phyloP scores from a whole-genome alignment of 345 rosid species.

The Aethionema arabicum region DNA sequence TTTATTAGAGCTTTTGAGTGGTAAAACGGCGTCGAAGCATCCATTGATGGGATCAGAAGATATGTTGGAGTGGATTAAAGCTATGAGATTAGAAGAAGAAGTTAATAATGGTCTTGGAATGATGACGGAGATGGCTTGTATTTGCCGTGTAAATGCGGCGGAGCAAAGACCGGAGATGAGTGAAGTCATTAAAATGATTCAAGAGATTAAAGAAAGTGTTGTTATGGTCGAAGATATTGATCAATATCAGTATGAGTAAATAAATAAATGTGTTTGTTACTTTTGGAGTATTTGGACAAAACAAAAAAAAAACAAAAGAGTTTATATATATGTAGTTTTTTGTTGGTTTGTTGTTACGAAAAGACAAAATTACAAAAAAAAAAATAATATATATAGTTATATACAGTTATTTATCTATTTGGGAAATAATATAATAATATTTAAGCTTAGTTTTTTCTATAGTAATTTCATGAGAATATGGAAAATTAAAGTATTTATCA shows the following conservation, averaged over 20 bases:
- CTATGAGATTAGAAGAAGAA: constrained; percentile 60
- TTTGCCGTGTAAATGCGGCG: constrained; percentile 72
- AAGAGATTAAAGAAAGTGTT: constrained; percentile 61
- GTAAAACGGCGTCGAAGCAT: constrained; percentile 73
- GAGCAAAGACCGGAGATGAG: constrained; percentile 82
- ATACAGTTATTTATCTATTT: no score
- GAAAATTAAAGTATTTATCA: no score
- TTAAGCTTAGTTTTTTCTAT: no score
- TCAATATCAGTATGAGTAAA: constrained; percentile 1
- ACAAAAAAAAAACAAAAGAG: no score
- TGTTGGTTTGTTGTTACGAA: no score
- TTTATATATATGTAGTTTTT: no score
- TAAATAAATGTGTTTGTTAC: constrained; percentile 20
- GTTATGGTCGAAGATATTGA: constrained; percentile 30
- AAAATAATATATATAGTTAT: no score
- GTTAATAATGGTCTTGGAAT: constrained; percentile 64
- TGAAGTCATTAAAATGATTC: constrained; percentile 81
- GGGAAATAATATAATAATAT: no score
- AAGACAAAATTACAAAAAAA: no score
- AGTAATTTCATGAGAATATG: no score
- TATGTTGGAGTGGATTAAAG: constrained; percentile 76
- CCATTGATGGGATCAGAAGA: constrained; percentile 63
- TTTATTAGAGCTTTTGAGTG: constrained; percentile 71
- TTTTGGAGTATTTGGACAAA: not conserved
- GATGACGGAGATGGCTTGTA: constrained; percentile 74